Base-by-base conservation (phyloP, 106 monocot species). In the Dendrobium catenatum region DNA sequence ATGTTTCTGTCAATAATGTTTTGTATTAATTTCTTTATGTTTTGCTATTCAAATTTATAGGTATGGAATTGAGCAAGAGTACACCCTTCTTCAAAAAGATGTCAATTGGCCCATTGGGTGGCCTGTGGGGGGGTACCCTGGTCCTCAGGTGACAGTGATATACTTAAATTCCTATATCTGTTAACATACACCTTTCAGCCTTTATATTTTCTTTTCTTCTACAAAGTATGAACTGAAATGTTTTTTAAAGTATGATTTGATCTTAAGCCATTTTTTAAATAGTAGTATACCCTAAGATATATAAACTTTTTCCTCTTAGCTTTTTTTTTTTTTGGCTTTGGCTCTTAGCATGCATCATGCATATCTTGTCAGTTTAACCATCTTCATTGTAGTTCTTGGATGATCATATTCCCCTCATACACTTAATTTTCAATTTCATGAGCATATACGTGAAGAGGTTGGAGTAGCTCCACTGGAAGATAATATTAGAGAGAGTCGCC, bases 81-180 rank as follows among this genome's bases (percentile, higher is more conserved):
- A 88, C 78, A 90, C 93, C 61, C 90, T 93, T 27, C 86, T 93
- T 11, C 93, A 93, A 70, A 90, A 90, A 64, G 90, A 93, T 75
- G 87, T 90, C 73, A 90, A 87, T 0, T 93, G 93, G 93, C 93
- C 93, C 54, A 76, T 93, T 84, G 93, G 93, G 3, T 93, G 93
- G 93, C 93, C 93, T 4, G 55, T 93, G 13, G 93, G 93, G 41
- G 93, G 93, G 17, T 90, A 31, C 75, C 93, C 93, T 76, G 90
- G 90, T 73, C 93, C 93, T 61, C 93, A 90, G 90, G 93, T 93
- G 67, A 13, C 16, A 74, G 20, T 40, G 37, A 33, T 33, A 31
- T 42, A 55, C 17, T 55, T 55, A 11, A 55, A 55, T 55, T 9
- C 19, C 3, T 55, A 17, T 55, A 15, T 55, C 24, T 68, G 26